phyloP scores from a whole-genome alignment of 495 filamentous ascomycete species.

The Podospora pseudoanserina region DNA sequence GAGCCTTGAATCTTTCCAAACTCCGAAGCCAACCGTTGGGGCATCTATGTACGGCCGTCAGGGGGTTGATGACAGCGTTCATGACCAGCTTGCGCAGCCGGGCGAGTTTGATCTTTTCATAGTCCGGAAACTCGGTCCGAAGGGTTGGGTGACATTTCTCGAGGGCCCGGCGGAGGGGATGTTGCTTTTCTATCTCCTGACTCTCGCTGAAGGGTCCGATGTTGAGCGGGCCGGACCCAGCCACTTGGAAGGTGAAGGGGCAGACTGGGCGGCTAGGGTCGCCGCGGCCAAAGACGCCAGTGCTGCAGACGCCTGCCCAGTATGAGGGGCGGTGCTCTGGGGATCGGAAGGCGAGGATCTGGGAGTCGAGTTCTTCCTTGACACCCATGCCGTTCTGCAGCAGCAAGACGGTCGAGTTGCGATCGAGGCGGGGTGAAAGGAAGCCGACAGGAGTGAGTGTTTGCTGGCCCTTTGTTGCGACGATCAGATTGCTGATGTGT shows the following conservation, averaged over 20 bases:
- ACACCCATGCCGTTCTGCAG: slow-evolving; percentile 76
- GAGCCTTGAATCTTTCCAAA: slow-evolving; percentile 34
- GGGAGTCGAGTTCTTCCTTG: slow-evolving; percentile 42
- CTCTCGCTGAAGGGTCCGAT: neutral
- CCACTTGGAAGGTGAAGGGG: slow-evolving; percentile 56
- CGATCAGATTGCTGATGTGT: slow-evolving; percentile 60
- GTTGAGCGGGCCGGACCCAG: slow-evolving; percentile 58
- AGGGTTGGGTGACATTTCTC: neutral
- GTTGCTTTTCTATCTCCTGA: neutral
- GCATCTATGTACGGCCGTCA: slow-evolving; percentile 69
- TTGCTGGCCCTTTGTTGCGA: slow-evolving; percentile 61
- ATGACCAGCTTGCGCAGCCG: slow-evolving; percentile 62
- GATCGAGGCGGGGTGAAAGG: slow-evolving; percentile 55
- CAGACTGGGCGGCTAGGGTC: slow-evolving; percentile 36
- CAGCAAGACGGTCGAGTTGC: slow-evolving; percentile 62
- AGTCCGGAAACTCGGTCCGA: slow-evolving; percentile 23
- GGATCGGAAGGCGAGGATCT: slow-evolving; percentile 57
- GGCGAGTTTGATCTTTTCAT: slow-evolving; percentile 38
- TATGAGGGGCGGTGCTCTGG: slow-evolving; percentile 58
- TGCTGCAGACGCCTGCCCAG: slow-evolving; percentile 61
- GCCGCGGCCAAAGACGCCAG: slow-evolving; percentile 47
- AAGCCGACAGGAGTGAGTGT: slow-evolving; percentile 53
- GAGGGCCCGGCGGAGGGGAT: slow-evolving; percentile 23
- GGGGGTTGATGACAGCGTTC: slow-evolving; percentile 75
- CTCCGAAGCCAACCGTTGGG: slow-evolving; percentile 63